Evolutionary conservation across 2,329 filamentous ascomycete genomes (phyloP), one percentile per base, ranked within the genome.

Genomic region (Furcasterigmium furcatum): DNA sequence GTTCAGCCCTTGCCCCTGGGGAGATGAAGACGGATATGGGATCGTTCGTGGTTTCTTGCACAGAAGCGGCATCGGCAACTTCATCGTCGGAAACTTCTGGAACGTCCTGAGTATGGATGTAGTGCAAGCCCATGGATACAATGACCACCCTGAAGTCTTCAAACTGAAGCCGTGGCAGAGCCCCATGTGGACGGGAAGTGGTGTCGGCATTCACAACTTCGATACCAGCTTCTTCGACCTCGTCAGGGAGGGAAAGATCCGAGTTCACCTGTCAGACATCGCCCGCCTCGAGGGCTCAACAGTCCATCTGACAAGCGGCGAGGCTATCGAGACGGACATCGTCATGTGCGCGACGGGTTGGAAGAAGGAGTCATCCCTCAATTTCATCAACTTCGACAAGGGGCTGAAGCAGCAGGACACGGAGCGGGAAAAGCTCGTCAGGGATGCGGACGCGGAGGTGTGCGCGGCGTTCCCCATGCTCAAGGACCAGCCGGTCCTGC

Each of bases 1-100:
- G 76, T 77, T 88, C 57, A 79, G 73, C 18, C 84, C 85, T 0
- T 87, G 82, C 51, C 73, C 81, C 2, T 88, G 81, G 79, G 82
- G 79, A 2, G 63, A 67, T 3, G 74, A 70, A 9, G 78, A 79
- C 49, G 79, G 77, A 1, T 78, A 66, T 39, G 67, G 71, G 7
- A 61, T 58, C 16, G 56, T 75, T 0, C 64, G 76, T 3, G 56
- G 58, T 4, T 73, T 79, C 40, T 56, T 82, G 3, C 77, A 82
- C 41, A 64, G 68, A 3, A 81, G 74, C 1, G 59, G 62, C 38
- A 20, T 79, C 0, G 78, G 79, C 1, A 65, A 73, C 2, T 66
- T 65, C 18, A 44, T 82, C 0, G 70, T 77, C 2, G 59, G 68
- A 8, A 55, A 52, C 1, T 80, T 80, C 59, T 81, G 76, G 77